phyloP scores from a whole-genome alignment of 2,329 filamentous ascomycete genomes.

The Nannizzia gypsea region DNA sequence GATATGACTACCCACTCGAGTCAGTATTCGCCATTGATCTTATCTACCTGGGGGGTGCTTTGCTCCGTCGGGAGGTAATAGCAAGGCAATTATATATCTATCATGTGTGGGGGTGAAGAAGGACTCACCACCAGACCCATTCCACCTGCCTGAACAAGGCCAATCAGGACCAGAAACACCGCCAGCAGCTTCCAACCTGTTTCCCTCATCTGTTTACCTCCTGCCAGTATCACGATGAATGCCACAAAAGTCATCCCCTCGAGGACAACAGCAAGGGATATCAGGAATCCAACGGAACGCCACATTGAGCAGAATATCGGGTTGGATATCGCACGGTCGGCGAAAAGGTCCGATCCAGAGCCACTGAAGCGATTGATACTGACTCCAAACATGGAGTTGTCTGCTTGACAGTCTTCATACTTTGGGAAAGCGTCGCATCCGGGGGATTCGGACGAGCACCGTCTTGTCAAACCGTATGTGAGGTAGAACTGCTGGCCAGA shows the following conservation, averaged over 20 bases:
- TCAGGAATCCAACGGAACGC: slow-evolving; percentile 76
- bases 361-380: slow-evolving; percentile 33
- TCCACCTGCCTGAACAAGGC: slow-evolving; percentile 57
- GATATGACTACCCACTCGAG: slow-evolving; percentile 51
- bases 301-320: slow-evolving; percentile 76
- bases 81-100: neutral
- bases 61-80: no score
- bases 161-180: slow-evolving; percentile 53
- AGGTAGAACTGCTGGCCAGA: slow-evolving; percentile 43
- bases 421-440: slow-evolving; percentile 50
- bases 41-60: no score
- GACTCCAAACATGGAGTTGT: neutral
- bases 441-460: slow-evolving; percentile 60
- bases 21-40: neutral
- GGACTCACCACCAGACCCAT: slow-evolving; percentile 74
- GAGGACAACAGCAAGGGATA: slow-evolving; percentile 71
- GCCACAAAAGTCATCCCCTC: slow-evolving; percentile 70
- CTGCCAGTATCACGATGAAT: slow-evolving; percentile 63
- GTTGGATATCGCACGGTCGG: neutral
- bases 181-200: slow-evolving; percentile 69
- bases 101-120: neutral
- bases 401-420: slow-evolving; percentile 49
- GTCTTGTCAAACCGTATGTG: slow-evolving; percentile 65
- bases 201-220: slow-evolving; percentile 68
- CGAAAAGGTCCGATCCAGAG: neutral